These are phyloP conservation scores for Podosphaera aphanis DNA, from an alignment of 2,329 filamentous ascomycete genomes.

Conservation along the genomic window DNA sequence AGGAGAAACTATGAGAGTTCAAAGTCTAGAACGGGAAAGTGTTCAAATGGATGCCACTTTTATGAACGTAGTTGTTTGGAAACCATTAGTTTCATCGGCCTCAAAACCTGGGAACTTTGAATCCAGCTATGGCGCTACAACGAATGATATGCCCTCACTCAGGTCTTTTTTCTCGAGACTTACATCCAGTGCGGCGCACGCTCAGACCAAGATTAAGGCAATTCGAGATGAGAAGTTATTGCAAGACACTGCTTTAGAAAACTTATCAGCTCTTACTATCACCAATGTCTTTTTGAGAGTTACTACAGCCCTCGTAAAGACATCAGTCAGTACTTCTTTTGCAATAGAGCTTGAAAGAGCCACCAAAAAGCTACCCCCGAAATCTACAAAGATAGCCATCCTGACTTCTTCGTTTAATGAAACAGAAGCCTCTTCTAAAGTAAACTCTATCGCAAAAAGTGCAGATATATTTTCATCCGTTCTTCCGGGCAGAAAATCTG, in stretches of 20 bases:
- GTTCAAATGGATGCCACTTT: conserved; percentile 80
- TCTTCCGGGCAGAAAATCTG: conserved; percentile 57
- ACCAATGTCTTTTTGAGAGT: conserved; percentile 76
- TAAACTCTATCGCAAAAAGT: conserved; percentile 27
- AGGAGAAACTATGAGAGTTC: conserved; percentile 72
- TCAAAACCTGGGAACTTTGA: conserved; percentile 12
- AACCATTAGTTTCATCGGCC: conserved; percentile 27
- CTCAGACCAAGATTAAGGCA: conserved; percentile 27
- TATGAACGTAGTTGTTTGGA: conserved; percentile 76
- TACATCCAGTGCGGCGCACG: conserved; percentile 31
- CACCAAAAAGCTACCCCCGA: conserved; percentile 91
- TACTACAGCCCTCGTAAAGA: conserved; percentile 61
- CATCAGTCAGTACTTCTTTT: conserved; percentile 48
- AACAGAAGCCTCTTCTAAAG: conserved; percentile 28
- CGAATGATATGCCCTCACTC: conserved; percentile 35
- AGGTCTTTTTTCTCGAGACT: conserved; percentile 61
- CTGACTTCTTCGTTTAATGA: conserved; percentile 83
- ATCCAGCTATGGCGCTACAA: conserved; percentile 21
- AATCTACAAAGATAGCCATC: conserved; percentile 62
- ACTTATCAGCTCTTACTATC: conserved; percentile 44
- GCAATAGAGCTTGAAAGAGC: conserved; percentile 76
- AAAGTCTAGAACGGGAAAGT: conserved; percentile 58
- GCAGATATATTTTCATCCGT: conserved; percentile 77
- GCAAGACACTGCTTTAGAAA: conserved; percentile 41
- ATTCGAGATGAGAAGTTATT: conserved; percentile 37